These are phyloP conservation scores for Myxozyma vanderwaltii DNA, from an alignment of 805 yeast species.

Conservation along the genomic window DNA sequence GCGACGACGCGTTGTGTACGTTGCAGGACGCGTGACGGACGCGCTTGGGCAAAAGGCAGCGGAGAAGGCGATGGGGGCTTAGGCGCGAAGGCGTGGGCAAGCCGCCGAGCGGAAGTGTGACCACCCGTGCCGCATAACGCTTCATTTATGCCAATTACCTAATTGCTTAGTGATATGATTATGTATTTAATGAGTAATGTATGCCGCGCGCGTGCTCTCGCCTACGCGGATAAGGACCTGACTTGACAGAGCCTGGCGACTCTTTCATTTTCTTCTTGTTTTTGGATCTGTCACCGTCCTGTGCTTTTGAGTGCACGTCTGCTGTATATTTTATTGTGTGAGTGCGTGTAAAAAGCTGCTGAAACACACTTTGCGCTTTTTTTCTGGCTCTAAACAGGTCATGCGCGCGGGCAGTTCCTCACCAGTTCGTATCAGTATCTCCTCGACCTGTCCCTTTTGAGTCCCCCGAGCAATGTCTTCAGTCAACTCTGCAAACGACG, in stretches of 20 bases:
- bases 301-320: too few relatives aligned
- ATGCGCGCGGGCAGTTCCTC: neutral
- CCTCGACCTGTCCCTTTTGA: neutral
- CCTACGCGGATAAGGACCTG: too few relatives aligned
- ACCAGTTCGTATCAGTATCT: too few relatives aligned
- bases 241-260: too few relatives aligned
- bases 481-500: neutral
- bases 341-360: too few relatives aligned
- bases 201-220: too few relatives aligned
- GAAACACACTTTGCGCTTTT: too few relatives aligned
- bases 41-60: neutral
- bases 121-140: neutral
- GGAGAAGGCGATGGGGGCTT: slow-evolving; percentile 6
- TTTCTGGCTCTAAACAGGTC: too few relatives aligned
- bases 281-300: too few relatives aligned
- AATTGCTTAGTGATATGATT: neutral
- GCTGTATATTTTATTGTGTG: too few relatives aligned
- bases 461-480: neutral
- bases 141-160: neutral
- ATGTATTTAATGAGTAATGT: too few relatives aligned
- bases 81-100: slow-evolving; percentile 5
- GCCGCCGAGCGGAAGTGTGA: slow-evolving; percentile 14
- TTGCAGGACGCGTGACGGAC: slow-evolving; percentile 6
- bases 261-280: too few relatives aligned
- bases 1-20: neutral